phyloP scores from a whole-genome alignment of 257 asterid species.

The Solanum pinnatisectum region DNA sequence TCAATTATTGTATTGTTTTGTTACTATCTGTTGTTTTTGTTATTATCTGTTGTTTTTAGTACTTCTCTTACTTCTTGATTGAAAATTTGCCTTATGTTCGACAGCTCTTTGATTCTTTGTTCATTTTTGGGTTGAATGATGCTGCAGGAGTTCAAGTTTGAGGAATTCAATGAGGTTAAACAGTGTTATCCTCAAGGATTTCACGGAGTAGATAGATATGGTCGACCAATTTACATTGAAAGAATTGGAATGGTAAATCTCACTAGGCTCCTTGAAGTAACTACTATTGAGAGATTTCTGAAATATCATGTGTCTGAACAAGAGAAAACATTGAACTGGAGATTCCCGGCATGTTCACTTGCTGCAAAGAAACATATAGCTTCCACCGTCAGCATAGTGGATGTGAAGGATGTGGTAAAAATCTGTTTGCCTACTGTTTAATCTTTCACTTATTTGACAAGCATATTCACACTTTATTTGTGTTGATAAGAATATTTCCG shows the following conservation, averaged over 20 bases:
- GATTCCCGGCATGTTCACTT: slow-evolving; percentile 64
- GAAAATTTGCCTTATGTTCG: background rate
- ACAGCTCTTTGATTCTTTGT: background rate
- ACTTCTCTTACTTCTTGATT: background rate
- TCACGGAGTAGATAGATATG: slow-evolving; percentile 69
- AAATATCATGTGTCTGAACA: slow-evolving; percentile 61
- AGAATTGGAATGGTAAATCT: slow-evolving; percentile 59
- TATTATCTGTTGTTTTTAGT: background rate
- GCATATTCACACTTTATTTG: background rate
- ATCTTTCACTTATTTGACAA: background rate
- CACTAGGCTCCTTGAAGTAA: slow-evolving; percentile 32
- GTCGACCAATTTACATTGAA: slow-evolving; percentile 70
- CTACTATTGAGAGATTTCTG: slow-evolving; percentile 52
- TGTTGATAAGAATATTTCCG: background rate
- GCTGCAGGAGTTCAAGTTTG: slow-evolving; percentile 53
- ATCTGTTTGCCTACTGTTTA: background rate
- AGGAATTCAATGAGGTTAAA: slow-evolving; percentile 43
- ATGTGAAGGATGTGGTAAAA: slow-evolving; percentile 67
- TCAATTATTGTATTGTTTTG: background rate
- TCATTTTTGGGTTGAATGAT: background rate
- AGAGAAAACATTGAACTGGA: slow-evolving; percentile 58
- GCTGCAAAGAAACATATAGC: slow-evolving; percentile 68
- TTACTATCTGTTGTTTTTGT: background rate
- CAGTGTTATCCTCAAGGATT: slow-evolving; percentile 71
- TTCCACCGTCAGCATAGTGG: slow-evolving; percentile 68